phyloP scores from a whole-genome alignment of 352 stramenopile species.

The Phytophthora foliorum region DNA sequence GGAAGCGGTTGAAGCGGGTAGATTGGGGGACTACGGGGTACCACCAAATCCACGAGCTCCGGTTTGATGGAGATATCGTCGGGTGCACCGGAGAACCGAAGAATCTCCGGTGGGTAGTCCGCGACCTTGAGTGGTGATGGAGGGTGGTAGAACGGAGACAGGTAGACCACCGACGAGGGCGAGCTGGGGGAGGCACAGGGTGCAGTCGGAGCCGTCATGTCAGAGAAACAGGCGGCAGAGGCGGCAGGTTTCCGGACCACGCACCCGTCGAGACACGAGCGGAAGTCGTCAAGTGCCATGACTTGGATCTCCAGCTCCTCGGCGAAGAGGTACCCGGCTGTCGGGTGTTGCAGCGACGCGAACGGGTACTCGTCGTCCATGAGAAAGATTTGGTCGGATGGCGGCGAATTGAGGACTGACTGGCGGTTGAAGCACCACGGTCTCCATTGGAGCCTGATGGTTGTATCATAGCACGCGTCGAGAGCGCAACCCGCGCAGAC shows the following conservation, averaged over 20 bases:
- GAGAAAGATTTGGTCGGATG: not conserved
- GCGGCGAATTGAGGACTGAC: constrained; percentile 33
- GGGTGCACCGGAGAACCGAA: not conserved
- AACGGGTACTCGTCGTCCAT: constrained; percentile 25
- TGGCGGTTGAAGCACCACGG: not conserved
- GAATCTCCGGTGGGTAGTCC: not conserved
- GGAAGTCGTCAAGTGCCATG: constrained; percentile 33
- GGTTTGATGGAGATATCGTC: constrained; percentile 14
- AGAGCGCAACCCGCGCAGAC: not conserved
- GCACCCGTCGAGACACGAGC: constrained; percentile 3
- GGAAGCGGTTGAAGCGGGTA: constrained; percentile 4
- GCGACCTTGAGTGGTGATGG: constrained; percentile 1
- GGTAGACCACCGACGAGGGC: constrained; percentile 35
- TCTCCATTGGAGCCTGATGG: constrained; percentile 8
- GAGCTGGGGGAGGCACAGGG: constrained; percentile 17
- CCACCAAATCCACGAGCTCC: not conserved
- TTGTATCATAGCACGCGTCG: not conserved
- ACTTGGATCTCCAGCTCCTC: constrained; percentile 43
- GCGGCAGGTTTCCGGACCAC: not conserved
- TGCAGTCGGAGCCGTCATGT: not conserved
- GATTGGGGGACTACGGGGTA: not conserved
- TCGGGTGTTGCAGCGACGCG: constrained; percentile 26
- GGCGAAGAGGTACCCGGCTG: constrained; percentile 35
- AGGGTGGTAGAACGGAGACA: constrained; percentile 26
- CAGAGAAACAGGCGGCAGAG: not conserved